Evolutionary conservation across 2,329 filamentous ascomycete species (phyloP).

Genomic region (Metarhizium anisopliae): DNA sequence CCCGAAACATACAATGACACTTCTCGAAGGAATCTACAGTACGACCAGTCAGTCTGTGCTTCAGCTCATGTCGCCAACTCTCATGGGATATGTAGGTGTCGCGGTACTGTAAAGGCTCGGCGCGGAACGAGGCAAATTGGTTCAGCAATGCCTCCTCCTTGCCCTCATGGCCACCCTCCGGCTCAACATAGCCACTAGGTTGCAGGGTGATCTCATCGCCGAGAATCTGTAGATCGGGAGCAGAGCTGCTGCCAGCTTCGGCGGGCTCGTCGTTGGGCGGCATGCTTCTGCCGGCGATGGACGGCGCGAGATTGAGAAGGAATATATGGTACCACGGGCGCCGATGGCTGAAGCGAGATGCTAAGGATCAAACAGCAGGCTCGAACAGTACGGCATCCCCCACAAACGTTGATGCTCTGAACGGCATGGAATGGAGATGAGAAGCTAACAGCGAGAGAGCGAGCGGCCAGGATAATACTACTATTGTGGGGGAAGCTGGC

Average conservation of each 20-base stretch:
- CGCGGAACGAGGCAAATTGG: constrained; percentile 79
- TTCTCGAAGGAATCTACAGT: constrained; percentile 74
- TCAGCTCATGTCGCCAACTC: background rate
- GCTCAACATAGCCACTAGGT: constrained; percentile 58
- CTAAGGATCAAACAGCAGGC: background rate
- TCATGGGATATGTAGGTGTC: background rate
- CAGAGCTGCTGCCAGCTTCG: constrained; percentile 32
- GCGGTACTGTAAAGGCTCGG: constrained; percentile 50
- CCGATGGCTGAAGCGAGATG: background rate
- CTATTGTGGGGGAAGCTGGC: background rate
- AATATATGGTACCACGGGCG: background rate
- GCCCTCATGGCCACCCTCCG: constrained; percentile 35
- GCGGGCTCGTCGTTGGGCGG: constrained; percentile 18
- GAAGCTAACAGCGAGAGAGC: background rate
- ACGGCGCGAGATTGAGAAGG: background rate
- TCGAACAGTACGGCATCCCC: constrained; percentile 1
- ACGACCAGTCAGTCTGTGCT: background rate
- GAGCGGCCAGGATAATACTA: background rate
- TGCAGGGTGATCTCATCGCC: constrained; percentile 67
- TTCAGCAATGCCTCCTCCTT: constrained; percentile 66
- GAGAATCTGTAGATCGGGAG: constrained; percentile 70
- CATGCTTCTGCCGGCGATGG: constrained; percentile 15
- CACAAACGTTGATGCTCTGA: background rate
- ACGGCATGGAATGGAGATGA: background rate
- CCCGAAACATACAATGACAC: constrained; percentile 89